These are phyloP conservation scores for Camellia oleifera DNA, from an alignment of 179 eudicot species.

Conservation along the genomic window DNA sequence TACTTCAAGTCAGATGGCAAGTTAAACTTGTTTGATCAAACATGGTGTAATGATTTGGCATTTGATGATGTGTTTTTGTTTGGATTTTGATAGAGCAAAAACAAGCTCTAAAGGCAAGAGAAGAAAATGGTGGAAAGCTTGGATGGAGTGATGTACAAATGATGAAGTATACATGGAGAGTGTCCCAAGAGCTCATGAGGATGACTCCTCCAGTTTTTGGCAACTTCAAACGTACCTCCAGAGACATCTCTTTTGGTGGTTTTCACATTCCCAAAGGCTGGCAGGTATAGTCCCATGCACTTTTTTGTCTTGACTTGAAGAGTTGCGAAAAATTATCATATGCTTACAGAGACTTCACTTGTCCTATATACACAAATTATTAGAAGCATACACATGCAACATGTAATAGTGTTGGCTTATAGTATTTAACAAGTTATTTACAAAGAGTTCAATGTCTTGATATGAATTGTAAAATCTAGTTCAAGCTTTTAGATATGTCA, in stretches of 20 bases:
- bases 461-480: no score
- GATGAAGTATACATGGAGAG: conserved; percentile 17
- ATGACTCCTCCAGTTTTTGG: conserved; percentile 9
- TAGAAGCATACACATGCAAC: no score
- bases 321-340: no score
- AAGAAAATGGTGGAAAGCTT: conserved; percentile 3
- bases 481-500: no score
- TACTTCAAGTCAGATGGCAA: no score
- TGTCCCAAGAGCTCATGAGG: conserved; percentile 14
- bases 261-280: conserved; percentile 20
- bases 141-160: conserved; percentile 16
- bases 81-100: conserved; percentile 12
- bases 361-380: no score
- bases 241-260: conserved; percentile 11
- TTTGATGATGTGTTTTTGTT: neutral
- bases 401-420: no score
- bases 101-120: conserved; percentile 2
- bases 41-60: neutral
- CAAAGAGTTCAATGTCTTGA: no score
- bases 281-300: conserved; percentile 4
- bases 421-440: no score
- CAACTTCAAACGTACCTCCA: conserved; percentile 5
- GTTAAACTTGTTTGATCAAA: no score
- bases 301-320: no score
- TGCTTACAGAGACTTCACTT: no score